phyloP scores from a whole-genome alignment of 2,329 filamentous ascomycete species.

The Stylonectria norvegica region DNA sequence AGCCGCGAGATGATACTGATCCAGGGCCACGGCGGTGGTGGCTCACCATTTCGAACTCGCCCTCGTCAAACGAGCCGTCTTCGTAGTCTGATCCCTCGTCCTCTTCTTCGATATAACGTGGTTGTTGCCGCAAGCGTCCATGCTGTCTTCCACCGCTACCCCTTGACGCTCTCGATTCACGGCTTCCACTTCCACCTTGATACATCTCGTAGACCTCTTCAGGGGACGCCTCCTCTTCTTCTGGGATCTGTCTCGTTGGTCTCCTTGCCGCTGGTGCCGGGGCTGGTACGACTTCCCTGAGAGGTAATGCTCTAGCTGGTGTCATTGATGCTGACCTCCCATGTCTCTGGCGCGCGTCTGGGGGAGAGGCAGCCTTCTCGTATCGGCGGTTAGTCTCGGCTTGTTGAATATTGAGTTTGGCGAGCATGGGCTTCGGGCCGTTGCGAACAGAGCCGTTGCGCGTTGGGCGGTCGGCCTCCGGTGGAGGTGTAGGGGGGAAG shows the following conservation, averaged over 20 bases:
- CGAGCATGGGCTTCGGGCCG: conserved; percentile 58
- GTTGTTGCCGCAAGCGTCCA: conserved; percentile 39
- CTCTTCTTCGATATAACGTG: conserved; percentile 74
- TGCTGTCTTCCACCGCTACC: conserved; percentile 35
- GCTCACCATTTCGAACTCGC: conserved; percentile 76
- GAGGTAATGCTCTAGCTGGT: conserved; percentile 43
- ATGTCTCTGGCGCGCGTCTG: conserved; percentile 34
- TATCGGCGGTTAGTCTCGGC: conserved; percentile 49
- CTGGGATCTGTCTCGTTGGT: conserved; percentile 32
- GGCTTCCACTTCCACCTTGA: conserved; percentile 39
- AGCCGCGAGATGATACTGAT: conserved; percentile 50
- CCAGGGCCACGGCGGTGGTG: conserved; percentile 44
- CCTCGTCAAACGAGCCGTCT: conserved; percentile 64
- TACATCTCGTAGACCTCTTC: conserved; percentile 70
- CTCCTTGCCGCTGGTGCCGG: conserved; percentile 28
- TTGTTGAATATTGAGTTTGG: conserved; percentile 60
- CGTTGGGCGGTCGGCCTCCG: conserved; percentile 73
- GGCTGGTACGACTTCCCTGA: conserved; percentile 37
- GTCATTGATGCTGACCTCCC: conserved; percentile 45
- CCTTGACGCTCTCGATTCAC: conserved; percentile 35
- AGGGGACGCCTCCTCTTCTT: conserved; percentile 61
- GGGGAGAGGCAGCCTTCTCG: conserved; percentile 52
- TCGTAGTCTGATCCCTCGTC: conserved; percentile 75
- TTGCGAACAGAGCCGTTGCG: conserved; percentile 60
- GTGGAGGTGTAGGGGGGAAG: conserved; percentile 97